phyloP scores from a whole-genome alignment of 306 rosid species.

The Castanea crenata region DNA sequence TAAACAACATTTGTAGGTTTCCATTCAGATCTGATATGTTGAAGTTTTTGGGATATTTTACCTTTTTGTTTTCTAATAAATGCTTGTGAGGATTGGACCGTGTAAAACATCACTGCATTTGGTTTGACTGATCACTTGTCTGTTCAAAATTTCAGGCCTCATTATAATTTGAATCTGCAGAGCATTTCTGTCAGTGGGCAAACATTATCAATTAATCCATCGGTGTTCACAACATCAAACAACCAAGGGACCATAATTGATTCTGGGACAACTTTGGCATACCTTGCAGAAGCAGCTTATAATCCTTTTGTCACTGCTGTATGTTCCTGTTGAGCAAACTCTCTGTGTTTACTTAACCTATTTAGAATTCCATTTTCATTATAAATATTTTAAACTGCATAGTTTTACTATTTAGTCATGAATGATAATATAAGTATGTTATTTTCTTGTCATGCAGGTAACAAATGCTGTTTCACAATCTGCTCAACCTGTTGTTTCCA shows the following conservation, averaged over 20 bases:
- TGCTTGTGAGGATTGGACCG: background rate
- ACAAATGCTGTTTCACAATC: constrained; percentile 61
- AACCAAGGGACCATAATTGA: constrained; percentile 85
- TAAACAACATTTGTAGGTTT: background rate
- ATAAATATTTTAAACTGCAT: constrained; percentile 7
- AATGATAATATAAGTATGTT: background rate
- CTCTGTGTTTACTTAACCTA: constrained; percentile 13
- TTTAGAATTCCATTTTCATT: constrained; percentile 11
- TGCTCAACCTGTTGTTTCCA: constrained; percentile 49
- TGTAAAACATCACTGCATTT: background rate
- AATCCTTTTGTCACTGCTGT: constrained; percentile 82
- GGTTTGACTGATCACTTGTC: constrained; percentile 21
- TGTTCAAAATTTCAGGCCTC: constrained; percentile 72
- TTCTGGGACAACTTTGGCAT: constrained; percentile 97
- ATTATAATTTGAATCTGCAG: constrained; percentile 81
- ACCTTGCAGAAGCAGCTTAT: constrained; percentile 89
- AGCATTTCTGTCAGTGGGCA: constrained; percentile 91
- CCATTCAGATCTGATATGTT: background rate
- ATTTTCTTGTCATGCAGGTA: constrained; percentile 44
- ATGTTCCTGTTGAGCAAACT: constrained; percentile 38
- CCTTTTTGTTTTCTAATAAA: background rate
- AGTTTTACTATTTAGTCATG: constrained; percentile 4
- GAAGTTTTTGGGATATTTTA: background rate
- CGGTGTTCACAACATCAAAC: constrained; percentile 79
- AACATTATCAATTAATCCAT: constrained; percentile 49